Base-by-base conservation (phyloP, 2,329 filamentous ascomycete genomes). In the Cladorrhinum sp. region DNA sequence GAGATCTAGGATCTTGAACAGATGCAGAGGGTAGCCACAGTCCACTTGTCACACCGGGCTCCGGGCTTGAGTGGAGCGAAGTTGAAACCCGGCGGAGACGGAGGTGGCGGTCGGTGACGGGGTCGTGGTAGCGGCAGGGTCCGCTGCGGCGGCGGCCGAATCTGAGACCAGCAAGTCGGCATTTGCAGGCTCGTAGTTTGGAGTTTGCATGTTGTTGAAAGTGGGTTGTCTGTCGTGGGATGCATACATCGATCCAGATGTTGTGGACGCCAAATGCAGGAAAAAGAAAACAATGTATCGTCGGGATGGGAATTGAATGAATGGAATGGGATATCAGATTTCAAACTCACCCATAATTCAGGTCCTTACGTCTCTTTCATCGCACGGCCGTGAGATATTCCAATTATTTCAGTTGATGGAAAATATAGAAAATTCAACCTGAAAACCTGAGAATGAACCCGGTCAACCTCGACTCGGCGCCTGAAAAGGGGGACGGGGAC, bases 311-410 rank as follows among this genome's bases (percentile, higher is more conserved):
- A 36, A 36, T 36, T 16, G 14, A 8, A 46, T 46, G 16, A 46
- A 18, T 18, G 5, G n/a, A 20, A 21, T 18, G 42, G 18, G 42
- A 18, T 18, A 20, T 46, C 33, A 36, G 33, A 21, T 46, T 42
- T 16, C 16, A 21, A 49, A 70, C 69, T 70, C 61, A 71, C 68
- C 68, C 69, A 71, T 71, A 69, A 62, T 70, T 58, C 63, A 62
- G 56, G n/a, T 18, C 42, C 42, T 46, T 16, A 46, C 42, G 42
- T 20, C 42, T 46, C 42, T 46, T 21, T 46, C 42, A 46, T 46
- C 42, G 42, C 42, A 46, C 42, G 42, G 42, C n/a, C 42, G 7
- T 18, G n/a, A 12, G 3, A 4, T 46, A 12, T 21, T 21, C n/a
- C 18, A 9, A 46, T 46, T 20, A 46, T 3, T 20, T 46, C n/a